Percentiles rank a stretch among this genome's conserved stretches.
Conservation (phyloP, 352 stramenopile genomes). For the Phytophthora idaei region DNA sequence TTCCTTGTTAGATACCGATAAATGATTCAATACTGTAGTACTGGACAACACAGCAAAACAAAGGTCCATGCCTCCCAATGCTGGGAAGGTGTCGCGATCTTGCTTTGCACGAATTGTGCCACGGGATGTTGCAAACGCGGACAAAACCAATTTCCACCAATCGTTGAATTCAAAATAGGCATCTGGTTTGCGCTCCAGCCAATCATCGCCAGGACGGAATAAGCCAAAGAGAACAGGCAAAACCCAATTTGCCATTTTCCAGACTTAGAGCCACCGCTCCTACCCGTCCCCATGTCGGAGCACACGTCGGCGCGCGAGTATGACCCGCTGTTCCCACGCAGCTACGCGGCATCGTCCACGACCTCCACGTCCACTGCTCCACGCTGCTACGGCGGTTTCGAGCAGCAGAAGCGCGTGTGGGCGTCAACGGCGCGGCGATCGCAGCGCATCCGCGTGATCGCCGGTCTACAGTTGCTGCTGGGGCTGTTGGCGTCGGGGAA, state of each 20-base stretch:
- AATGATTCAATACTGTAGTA: no score
- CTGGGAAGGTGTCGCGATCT: not conserved
- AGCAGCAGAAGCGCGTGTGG: conserved; percentile 83
- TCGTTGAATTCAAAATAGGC: not conserved
- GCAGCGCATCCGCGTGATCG: conserved; percentile 70
- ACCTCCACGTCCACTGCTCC: conserved; percentile 45
- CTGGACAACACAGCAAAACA: no score
- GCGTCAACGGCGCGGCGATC: conserved; percentile 62
- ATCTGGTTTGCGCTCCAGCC: conserved; percentile 6
- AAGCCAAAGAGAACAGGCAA: conserved; percentile 4
- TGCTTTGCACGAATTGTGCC: not conserved
- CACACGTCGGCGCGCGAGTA: conserved; percentile 33
- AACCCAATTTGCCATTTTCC: conserved; percentile 6
- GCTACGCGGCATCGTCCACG: conserved; percentile 39
- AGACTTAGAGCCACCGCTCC: not conserved
- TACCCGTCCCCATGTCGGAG: conserved; percentile 18
- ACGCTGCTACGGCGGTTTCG: conserved; percentile 71
- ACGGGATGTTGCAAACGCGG: not conserved
- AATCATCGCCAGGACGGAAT: conserved; percentile 5
- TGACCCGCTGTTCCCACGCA: conserved; percentile 45
- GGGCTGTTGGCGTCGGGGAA: conserved; percentile 67
- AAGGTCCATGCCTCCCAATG: no score
- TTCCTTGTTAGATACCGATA: no score
- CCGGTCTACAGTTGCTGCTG: conserved; percentile 61
- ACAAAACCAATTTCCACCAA: not conserved